phyloP scores from a whole-genome alignment of 345 rosid species.

The Streptanthus diversifolius region DNA sequence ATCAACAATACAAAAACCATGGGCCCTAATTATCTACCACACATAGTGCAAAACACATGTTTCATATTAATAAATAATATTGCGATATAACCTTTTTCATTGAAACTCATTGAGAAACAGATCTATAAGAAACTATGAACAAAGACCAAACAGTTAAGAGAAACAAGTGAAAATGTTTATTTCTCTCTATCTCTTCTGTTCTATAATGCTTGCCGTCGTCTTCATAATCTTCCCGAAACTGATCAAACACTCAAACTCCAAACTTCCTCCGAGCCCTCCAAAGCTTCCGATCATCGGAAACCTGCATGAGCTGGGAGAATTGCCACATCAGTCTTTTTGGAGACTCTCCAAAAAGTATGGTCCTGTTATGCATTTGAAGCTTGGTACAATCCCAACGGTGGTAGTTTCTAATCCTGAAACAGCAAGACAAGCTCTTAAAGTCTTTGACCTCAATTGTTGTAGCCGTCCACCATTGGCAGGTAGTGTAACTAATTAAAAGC shows the following conservation, averaged over 20 bases:
- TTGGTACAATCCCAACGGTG: slow-evolving; percentile 35
- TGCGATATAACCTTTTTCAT: background rate
- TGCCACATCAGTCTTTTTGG: slow-evolving; percentile 36
- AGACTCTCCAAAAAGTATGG: slow-evolving; percentile 48
- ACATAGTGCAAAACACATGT: background rate
- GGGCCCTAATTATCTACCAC: background rate
- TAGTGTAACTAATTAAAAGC: background rate
- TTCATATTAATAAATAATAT: background rate
- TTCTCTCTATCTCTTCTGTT: background rate
- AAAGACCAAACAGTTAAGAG: background rate
- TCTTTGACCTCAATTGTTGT: slow-evolving; percentile 43
- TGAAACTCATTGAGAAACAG: background rate
- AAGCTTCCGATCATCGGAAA: slow-evolving; percentile 46
- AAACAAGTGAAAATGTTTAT: background rate
- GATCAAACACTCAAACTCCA: background rate
- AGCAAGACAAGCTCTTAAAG: slow-evolving; percentile 40
- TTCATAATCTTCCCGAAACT: background rate
- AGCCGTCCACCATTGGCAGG: slow-evolving; percentile 37
- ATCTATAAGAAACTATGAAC: background rate
- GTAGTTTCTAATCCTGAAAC: slow-evolving; percentile 45
- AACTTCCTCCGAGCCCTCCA: slow-evolving; percentile 32
- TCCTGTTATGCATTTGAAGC: slow-evolving; percentile 43
- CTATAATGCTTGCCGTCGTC: background rate
- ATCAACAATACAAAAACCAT: too few species aligned
- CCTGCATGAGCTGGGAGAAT: slow-evolving; percentile 34